Percentiles rank a stretch among this genome's conserved stretches.
These are phyloP conservation scores for Nitzschia palea DNA, from an alignment of 108 stramenopile genomes.

Conservation along the genomic window DNA sequence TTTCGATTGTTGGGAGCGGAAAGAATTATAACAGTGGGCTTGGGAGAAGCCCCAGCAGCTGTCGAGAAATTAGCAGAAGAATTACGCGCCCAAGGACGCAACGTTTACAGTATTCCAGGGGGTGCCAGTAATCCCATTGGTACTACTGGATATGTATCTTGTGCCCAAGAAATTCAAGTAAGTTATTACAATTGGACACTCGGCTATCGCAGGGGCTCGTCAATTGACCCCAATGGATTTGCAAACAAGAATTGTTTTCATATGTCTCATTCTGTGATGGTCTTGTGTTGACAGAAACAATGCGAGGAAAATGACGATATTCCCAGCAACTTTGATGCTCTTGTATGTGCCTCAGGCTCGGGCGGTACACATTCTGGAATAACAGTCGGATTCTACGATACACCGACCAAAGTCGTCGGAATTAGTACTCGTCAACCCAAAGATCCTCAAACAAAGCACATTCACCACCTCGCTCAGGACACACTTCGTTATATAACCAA, in stretches of 20 bases:
- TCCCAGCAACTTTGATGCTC: background rate
- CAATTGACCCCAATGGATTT: no score
- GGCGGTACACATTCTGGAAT: slow-evolving; percentile 41
- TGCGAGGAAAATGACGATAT: background rate
- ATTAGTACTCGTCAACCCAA: slow-evolving; percentile 28
- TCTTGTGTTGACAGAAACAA: no score
- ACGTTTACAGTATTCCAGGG: slow-evolving; percentile 33
- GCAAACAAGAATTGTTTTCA: no score
- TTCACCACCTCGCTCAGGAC: slow-evolving; percentile 22
- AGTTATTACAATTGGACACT: no score
- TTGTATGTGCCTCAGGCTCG: slow-evolving; percentile 25
- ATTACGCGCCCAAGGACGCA: slow-evolving; percentile 23
- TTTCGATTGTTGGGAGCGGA: slow-evolving; percentile 36
- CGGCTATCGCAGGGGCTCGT: no score
- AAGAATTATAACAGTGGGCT: slow-evolving; percentile 13
- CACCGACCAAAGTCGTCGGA: slow-evolving; percentile 21
- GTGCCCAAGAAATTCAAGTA: slow-evolving; percentile 33
- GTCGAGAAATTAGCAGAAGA: slow-evolving; percentile 29
- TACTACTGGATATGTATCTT: slow-evolving; percentile 24
- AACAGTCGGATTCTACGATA: slow-evolving; percentile 15
- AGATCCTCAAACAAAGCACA: slow-evolving; percentile 24
- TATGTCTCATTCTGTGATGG: no score
- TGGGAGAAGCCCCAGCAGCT: slow-evolving; percentile 22
- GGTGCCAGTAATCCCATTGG: slow-evolving; percentile 33
- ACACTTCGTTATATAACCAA: slow-evolving; percentile 12